Conservation (phyloP, 1,284 basidiomycete species). For the Ganoderma lingzhi region DNA sequence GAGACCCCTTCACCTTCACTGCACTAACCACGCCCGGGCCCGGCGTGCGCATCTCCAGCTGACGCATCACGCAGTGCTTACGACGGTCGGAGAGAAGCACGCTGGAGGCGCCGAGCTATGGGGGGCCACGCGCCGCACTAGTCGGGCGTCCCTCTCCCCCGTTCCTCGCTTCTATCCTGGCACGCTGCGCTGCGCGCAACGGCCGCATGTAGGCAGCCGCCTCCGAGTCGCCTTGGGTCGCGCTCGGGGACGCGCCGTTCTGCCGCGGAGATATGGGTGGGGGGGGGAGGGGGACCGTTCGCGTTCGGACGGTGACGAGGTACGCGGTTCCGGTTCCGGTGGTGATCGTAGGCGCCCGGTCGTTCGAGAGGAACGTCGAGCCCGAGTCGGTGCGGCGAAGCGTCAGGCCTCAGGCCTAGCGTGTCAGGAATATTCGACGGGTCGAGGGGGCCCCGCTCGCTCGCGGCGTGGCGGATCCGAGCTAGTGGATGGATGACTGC, state of each 20-base stretch:
- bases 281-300: no score
- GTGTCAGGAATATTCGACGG: background rate
- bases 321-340: background rate
- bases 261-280: no score
- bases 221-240: background rate
- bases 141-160: background rate
- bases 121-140: conserved; percentile 7
- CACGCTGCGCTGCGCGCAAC: background rate
- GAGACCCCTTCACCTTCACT: background rate
- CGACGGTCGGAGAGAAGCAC: conserved; percentile 8
- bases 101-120: background rate
- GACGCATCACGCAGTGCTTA: background rate
- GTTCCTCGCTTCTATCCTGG: background rate
- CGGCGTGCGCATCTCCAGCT: background rate
- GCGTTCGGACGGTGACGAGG: no score
- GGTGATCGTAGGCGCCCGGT: no score
- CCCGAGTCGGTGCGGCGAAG: background rate
- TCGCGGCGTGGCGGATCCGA: background rate
- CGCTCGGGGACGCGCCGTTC: no score
- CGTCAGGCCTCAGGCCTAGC: background rate
- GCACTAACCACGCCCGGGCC: conserved; percentile 4
- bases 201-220: background rate
- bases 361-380: background rate
- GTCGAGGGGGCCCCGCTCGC: background rate
- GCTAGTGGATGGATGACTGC: background rate